Conservation (phyloP, 257 asterid species). For the Sherardia arvensis region DNA sequence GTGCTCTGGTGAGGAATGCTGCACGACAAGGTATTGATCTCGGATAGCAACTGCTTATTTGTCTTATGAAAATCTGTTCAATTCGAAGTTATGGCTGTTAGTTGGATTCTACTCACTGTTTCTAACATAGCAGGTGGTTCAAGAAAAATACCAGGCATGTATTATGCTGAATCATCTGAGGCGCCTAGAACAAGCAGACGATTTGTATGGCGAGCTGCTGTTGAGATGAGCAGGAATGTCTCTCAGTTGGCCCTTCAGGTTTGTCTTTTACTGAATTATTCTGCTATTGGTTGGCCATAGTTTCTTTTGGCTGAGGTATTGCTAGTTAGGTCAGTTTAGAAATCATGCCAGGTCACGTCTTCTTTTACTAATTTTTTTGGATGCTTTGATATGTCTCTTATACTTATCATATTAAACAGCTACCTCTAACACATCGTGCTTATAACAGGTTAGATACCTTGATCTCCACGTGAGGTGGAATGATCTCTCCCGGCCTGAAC, state of each 20-base stretch:
- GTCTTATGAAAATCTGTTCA: background rate
- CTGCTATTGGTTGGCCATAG: constrained; percentile 3
- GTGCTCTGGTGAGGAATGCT: constrained; percentile 36
- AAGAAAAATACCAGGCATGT: constrained; percentile 43
- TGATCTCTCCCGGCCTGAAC: constrained; percentile 69
- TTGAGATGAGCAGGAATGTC: constrained; percentile 55
- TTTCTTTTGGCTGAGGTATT: constrained; percentile 9
- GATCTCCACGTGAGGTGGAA: constrained; percentile 69
- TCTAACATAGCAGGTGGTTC: constrained; percentile 49
- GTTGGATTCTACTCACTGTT: constrained; percentile 15
- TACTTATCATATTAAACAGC: background rate
- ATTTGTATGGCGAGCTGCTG: constrained; percentile 78
- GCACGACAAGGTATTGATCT: constrained; percentile 53
- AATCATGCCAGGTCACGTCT: background rate
- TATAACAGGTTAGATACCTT: constrained; percentile 69
- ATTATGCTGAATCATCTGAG: constrained; percentile 49
- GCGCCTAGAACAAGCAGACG: constrained; percentile 56
- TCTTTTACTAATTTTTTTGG: too few relatives aligned
- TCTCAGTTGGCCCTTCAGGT: constrained; percentile 89
- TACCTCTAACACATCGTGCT: background rate
- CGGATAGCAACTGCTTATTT: background rate
- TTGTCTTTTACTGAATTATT: constrained; percentile 11
- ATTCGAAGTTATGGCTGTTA: background rate
- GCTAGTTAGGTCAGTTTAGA: constrained; percentile 1
- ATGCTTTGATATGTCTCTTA: too few relatives aligned